A percentile compares a stretch with the other conserved stretches of the same genome.
Conservation (phyloP, 2,329 filamentous ascomycete species). For the Magnaporthales sp. region DNA sequence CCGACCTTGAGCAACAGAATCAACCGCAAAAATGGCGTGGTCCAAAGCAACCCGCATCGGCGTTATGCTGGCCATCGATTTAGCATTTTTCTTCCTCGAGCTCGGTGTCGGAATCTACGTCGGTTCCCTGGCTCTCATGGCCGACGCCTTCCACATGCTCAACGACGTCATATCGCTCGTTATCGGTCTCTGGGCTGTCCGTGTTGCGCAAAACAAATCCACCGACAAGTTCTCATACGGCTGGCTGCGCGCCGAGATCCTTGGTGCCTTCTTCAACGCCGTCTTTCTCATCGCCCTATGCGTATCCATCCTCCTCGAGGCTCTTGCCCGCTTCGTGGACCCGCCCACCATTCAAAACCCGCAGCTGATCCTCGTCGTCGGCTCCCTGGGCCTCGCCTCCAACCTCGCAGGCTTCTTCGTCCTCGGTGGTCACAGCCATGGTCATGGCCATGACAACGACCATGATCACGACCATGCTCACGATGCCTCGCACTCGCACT, state of each 20-base stretch:
- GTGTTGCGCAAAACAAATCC: conserved; percentile 72
- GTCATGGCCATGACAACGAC: conserved; percentile 50
- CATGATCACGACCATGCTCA: conserved; percentile 31
- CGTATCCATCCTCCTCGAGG: conserved; percentile 92
- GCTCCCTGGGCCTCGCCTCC: conserved; percentile 73
- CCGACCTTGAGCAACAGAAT: not conserved
- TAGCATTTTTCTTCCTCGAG: conserved; percentile 84
- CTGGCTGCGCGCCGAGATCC: conserved; percentile 93
- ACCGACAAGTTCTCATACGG: conserved; percentile 95
- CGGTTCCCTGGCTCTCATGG: conserved; percentile 85
- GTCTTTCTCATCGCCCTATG: conserved; percentile 96
- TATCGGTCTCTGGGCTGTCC: conserved; percentile 93
- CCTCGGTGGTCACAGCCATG: conserved; percentile 88
- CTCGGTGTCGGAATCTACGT: conserved; percentile 78
- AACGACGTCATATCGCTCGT: conserved; percentile 95
- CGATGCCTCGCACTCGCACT: conserved; percentile 17
- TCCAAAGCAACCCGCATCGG: conserved; percentile 89
- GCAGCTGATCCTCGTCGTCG: conserved; percentile 80
- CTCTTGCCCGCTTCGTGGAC: conserved; percentile 83
- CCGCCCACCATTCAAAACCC: conserved; percentile 82
- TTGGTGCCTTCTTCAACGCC: conserved; percentile 93
- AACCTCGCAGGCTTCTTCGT: conserved; percentile 86
- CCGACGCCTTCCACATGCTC: conserved; percentile 98
- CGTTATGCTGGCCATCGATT: conserved; percentile 86
- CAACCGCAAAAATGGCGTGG: conserved; percentile 59